A percentile compares a stretch with the other conserved stretches of the same genome.
Conservation (phyloP, 2,329 filamentous ascomycete species). For the Lecanosticta acicola region DNA sequence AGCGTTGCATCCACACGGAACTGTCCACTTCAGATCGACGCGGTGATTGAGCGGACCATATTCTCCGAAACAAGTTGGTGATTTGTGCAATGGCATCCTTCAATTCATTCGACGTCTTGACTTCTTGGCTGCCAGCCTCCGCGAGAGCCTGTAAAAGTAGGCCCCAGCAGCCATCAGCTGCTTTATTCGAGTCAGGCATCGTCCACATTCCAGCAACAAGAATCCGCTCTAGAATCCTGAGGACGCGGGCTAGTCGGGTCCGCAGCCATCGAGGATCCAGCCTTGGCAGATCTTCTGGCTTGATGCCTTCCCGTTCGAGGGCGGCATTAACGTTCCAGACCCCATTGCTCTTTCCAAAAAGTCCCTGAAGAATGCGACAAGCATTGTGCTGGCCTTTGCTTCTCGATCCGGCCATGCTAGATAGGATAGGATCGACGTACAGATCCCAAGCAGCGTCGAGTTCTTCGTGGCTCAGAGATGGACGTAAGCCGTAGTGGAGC, state of each 20-base stretch:
- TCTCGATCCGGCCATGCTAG: slow-evolving; percentile 48
- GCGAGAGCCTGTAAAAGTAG: slow-evolving; percentile 58
- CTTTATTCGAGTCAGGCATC: slow-evolving; percentile 13
- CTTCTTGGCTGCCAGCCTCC: slow-evolving; percentile 72
- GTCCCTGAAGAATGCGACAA: slow-evolving; percentile 64
- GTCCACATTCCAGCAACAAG: slow-evolving; percentile 47
- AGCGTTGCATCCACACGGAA: slow-evolving; percentile 18
- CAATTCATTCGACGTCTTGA: slow-evolving; percentile 80
- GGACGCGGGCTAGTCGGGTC: slow-evolving; percentile 60
- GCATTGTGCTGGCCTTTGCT: slow-evolving; percentile 54
- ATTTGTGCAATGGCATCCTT: slow-evolving; percentile 70
- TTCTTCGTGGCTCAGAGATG: slow-evolving; percentile 58
- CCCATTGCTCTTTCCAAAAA: slow-evolving; percentile 58
- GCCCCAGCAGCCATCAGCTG: slow-evolving; percentile 30
- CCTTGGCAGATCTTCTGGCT: slow-evolving; percentile 70
- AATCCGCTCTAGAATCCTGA: slow-evolving; percentile 55
- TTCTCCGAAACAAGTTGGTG: slow-evolving; percentile 60
- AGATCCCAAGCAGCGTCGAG: slow-evolving; percentile 74
- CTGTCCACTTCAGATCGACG: slow-evolving; percentile 7
- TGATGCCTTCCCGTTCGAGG: slow-evolving; percentile 46
- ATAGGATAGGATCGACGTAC: slow-evolving; percentile 61
- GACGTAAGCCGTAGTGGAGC: slow-evolving; percentile 75
- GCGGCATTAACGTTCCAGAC: slow-evolving; percentile 73
- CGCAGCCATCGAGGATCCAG: slow-evolving; percentile 85
- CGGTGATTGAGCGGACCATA: slow-evolving; percentile 52